Base-by-base conservation (phyloP, 2,329 filamentous ascomycete genomes). In the Ophiostoma novo-ulmi region DNA sequence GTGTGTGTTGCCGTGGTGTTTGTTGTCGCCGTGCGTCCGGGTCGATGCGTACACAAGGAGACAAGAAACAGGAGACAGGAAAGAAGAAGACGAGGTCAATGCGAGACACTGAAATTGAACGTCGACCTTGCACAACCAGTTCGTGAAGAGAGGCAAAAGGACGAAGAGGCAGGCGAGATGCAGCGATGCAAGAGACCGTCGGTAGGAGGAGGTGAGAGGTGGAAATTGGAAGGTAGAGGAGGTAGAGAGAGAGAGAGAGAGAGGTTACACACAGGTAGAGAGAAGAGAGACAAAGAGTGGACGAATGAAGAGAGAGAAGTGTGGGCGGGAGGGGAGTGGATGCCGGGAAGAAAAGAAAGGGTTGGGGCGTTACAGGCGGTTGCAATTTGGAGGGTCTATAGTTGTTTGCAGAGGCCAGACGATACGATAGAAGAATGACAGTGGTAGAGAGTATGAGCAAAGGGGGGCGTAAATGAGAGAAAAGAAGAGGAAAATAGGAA, bases 1-100 rank as follows among this genome's bases (percentile, higher is more conserved):
- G 44, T 48, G 38, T 70, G 63, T 70, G 58, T 63, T 63, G 58
- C 58, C 48, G 41, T 61, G 35, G 69, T 39, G 20, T 22, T 52
- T 66, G 41, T 22, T 66, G 58, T 36, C 44, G 58, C 31, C 36
- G 26, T 66, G 58, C 39, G 68, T 64, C 68, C 38, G 63, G 69
- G 63, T 67, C 44, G 65, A 70, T 70, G 41, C 61, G 44, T 48
- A 48, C 44, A 48, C 20, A 20, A 44, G 13, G 5, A 48, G 44
- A 48, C 44, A 17, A n/a, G 44, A 48, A 48, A 39, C 38, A 48
- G n/a, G 44, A 48, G 44, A 48, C 44, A n/a, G 8, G 44, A 48
- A 66, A 70, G 69, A 36, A 52, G 26, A 41, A 52, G 39, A 63
- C 44, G 44, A 70, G 35, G 63, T 20, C 58, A 26, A 39, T 66